These are phyloP conservation scores for Tetrapisispora taiwanensis DNA, from an alignment of 805 yeast species.

Conservation along the genomic window DNA sequence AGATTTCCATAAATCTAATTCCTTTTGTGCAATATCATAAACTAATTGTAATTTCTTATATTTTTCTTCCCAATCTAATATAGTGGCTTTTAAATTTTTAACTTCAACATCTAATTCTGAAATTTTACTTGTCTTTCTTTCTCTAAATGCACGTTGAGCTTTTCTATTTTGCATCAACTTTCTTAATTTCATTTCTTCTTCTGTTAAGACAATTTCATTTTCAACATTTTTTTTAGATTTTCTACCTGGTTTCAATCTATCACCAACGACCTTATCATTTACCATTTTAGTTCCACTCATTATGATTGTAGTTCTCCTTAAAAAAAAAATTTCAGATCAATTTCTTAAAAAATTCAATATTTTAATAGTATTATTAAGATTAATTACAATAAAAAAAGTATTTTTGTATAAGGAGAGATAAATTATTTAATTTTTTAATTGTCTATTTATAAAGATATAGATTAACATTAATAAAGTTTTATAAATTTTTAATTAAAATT, in stretches of 20 bases:
- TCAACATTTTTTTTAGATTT: conserved; percentile 31
- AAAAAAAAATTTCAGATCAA: not conserved
- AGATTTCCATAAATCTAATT: not conserved
- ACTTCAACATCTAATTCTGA: conserved; percentile 56
- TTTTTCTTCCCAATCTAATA: conserved; percentile 58
- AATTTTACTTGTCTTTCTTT: conserved; percentile 74
- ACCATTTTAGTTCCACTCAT: conserved; percentile 24
- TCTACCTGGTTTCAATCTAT: conserved; percentile 65
- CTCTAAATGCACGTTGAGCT: conserved; percentile 86
- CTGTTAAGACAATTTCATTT: conserved; percentile 34
- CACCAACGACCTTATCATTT: conserved; percentile 71
- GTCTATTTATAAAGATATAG: too few species aligned
- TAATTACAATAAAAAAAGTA: too few species aligned
- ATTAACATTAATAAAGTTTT: not conserved
- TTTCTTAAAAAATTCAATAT: too few species aligned
- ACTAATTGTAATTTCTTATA: conserved; percentile 8
- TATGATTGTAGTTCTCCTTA: not conserved
- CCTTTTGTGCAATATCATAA: conserved; percentile 41
- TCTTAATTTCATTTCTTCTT: conserved; percentile 78
- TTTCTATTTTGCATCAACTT: conserved; percentile 85
- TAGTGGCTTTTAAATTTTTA: conserved; percentile 31
- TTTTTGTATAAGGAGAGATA: too few species aligned
- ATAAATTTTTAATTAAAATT: not conserved
- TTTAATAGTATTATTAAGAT: not conserved
- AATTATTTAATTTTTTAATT: too few species aligned